phyloP scores from a whole-genome alignment of 2,329 filamentous ascomycete species.

The Xylaria sp. region DNA sequence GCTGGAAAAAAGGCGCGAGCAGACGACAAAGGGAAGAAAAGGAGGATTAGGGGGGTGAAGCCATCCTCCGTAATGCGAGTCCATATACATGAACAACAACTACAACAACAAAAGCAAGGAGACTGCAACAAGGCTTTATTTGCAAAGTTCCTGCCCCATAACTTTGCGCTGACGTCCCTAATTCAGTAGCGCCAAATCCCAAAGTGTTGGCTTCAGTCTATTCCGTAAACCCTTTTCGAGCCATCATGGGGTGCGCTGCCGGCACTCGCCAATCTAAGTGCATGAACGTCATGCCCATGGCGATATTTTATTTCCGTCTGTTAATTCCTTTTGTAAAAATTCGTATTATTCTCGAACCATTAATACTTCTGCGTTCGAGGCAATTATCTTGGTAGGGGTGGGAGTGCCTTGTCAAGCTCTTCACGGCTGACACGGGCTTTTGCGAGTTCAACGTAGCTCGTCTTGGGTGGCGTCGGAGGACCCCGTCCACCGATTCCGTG shows the following conservation, averaged over 20 bases:
- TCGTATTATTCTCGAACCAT: neutral
- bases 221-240: constrained; percentile 1
- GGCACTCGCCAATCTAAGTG: constrained; percentile 12
- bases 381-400: constrained; percentile 44
- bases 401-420: constrained; percentile 56
- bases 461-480: constrained; percentile 46
- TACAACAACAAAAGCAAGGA: neutral
- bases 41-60: neutral
- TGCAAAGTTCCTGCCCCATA: neutral
- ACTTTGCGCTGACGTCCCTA: neutral
- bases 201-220: constrained; percentile 6
- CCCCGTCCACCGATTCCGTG: constrained; percentile 31
- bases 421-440: constrained; percentile 45
- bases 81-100: neutral
- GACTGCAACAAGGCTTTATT: neutral
- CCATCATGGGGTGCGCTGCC: neutral
- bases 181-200: constrained; percentile 11
- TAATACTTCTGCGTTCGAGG: neutral
- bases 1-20: constrained; percentile 18
- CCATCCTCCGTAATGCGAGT: neutral
- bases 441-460: constrained; percentile 36
- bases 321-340: neutral
- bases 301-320: constrained; percentile 1
- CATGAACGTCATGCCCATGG: constrained; percentile 10
- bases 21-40: constrained; percentile 18